Conservation (phyloP, 176 grass and related monocot species). For the Olyra latifolia region DNA sequence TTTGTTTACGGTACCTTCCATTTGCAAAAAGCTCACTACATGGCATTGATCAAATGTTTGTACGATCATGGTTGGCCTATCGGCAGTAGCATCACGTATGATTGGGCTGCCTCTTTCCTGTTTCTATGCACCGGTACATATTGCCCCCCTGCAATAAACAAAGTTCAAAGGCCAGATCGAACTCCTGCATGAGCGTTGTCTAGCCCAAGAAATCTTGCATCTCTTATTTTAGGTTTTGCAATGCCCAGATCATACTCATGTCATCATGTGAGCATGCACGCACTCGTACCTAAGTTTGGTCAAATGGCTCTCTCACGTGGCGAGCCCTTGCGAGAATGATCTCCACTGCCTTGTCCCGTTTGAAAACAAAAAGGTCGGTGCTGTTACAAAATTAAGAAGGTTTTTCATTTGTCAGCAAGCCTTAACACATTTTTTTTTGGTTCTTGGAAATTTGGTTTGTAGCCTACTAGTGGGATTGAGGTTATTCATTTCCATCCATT, state of each 20-base stretch:
- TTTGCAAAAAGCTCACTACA: not conserved
- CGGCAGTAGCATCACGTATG: not conserved
- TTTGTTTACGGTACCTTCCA: not conserved
- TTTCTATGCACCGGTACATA: not conserved
- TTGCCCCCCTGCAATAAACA: not conserved
- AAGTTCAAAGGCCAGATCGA: not conserved
- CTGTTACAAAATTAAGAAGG: not conserved
- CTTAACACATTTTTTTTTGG: not conserved
- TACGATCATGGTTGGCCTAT: not conserved
- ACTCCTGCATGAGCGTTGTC: not conserved
- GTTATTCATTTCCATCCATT: too few relatives aligned
- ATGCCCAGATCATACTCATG: not conserved
- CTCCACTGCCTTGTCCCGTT: conserved; percentile 23
- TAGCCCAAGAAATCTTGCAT: not conserved
- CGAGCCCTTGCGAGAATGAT: not conserved
- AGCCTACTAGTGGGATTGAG: too few relatives aligned
- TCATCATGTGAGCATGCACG: not conserved
- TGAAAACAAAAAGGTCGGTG: conserved; percentile 3
- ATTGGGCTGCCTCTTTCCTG: not conserved
- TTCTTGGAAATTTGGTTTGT: not conserved
- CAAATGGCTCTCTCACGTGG: conserved; percentile 28
- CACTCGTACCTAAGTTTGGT: conserved; percentile 6
- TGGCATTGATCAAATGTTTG: not conserved
- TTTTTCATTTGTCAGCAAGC: not conserved
- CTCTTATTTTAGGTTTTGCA: not conserved